Percentiles rank a stretch among this genome's conserved stretches.
Conservation (phyloP, 345 rosid genomes). For the Lepidium sativum region DNA sequence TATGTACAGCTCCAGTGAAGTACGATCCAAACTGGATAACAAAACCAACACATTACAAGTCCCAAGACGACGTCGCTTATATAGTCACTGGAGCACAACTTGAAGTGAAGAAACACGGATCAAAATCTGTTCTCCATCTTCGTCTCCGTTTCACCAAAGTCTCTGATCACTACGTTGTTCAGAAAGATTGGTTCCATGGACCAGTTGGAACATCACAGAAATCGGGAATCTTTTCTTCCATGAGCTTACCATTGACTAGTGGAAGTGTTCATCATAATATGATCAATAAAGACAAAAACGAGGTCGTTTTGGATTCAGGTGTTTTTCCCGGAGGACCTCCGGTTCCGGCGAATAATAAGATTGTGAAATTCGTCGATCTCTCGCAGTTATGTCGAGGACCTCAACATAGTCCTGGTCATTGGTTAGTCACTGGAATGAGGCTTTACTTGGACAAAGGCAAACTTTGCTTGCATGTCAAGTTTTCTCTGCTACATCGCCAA, state of each 20-base stretch:
- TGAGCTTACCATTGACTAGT: constrained; percentile 49
- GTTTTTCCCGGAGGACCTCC: constrained; percentile 89
- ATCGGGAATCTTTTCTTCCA: constrained; percentile 66
- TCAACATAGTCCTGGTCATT: constrained; percentile 81
- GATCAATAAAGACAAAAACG: constrained; percentile 30
- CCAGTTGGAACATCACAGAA: constrained; percentile 41
- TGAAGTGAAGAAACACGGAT: constrained; percentile 54
- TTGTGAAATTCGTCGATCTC: constrained; percentile 61
- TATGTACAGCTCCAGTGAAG: constrained; percentile 68
- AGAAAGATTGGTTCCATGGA: constrained; percentile 54
- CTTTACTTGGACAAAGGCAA: constrained; percentile 68
- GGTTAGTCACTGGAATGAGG: constrained; percentile 80
- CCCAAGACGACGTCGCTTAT: constrained; percentile 36
- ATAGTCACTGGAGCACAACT: constrained; percentile 92
- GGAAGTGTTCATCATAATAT: constrained; percentile 32
- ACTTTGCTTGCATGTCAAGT: constrained; percentile 69
- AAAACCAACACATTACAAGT: not conserved
- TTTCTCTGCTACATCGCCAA: constrained; percentile 46
- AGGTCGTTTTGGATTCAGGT: constrained; percentile 54
- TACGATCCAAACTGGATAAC: constrained; percentile 46
- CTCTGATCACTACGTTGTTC: constrained; percentile 31
- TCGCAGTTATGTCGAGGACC: constrained; percentile 76
- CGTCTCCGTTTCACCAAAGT: constrained; percentile 60
- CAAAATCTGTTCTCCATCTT: constrained; percentile 70
- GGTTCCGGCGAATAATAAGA: constrained; percentile 57